Base-by-base conservation (phyloP, 305 asterid genomes). In the Fraxinus albicans region DNA sequence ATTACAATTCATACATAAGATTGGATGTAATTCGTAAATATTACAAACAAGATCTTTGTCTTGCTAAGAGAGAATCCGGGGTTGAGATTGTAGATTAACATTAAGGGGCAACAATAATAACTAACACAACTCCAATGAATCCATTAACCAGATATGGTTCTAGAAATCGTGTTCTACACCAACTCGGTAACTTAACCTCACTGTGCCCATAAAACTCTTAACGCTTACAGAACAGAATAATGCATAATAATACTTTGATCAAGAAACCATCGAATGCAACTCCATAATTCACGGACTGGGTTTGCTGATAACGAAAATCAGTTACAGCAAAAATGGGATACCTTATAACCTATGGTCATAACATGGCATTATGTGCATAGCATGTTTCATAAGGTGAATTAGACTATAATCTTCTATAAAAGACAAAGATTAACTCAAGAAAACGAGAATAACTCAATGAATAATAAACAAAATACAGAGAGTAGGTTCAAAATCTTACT, bases 401-500 rank as follows among this genome's bases (percentile, higher is more conserved):
- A 6, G 70, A 19, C 29, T 4, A 19, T 6, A 1, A 60, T 21
- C 29, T 19, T 60, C 12, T 60, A 60, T 60, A n/a, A 53, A 53
- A 53, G 70, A 19, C 29, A 6, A 53, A 58, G 69, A 6, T 60
- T 60, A 19, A 60, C 29, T 60, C 31, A 21, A 21, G 31, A 6
- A 60, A 55, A 60, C 23, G 29, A 1, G 21, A 53, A 53, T 53
- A 53, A 53, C 21, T 53, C 70, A 2, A 21, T 60, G 73, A 65
- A 65, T 21, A 25, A 25, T 3, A 67, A 27, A 9, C 4, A 19
- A 63, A 76, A 33, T 10, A 79, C 74, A 29, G 36, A 82, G 55
- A 76, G 73, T 6, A 69, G 63, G 75, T 81, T 36, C 67, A 82
- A 50, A 82, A 80, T 84, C 95, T 92, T 94, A 97, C 99, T 95